These are phyloP conservation scores for Naganishia randhawae DNA, from an alignment of 768 basidiomycete genomes.

Conservation along the genomic window DNA sequence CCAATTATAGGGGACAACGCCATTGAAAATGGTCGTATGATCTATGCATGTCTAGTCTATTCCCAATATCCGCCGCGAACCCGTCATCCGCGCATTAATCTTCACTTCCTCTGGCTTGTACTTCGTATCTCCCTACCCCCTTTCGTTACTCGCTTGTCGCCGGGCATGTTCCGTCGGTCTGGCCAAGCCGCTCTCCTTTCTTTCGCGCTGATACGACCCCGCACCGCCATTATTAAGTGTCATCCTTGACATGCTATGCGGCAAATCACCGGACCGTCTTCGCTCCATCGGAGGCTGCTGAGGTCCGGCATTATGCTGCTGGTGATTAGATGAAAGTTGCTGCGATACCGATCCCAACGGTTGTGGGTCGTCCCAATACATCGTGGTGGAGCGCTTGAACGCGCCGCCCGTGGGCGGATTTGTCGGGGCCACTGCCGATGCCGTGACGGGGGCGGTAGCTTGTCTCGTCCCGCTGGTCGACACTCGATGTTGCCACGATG, in stretches of 20 bases:
- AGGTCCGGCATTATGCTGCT: not conserved
- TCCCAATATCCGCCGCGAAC: not conserved
- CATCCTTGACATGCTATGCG: constrained; percentile 15
- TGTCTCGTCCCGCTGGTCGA: not conserved
- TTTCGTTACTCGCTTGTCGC: not conserved
- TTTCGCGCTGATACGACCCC: not conserved
- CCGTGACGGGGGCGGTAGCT: not conserved
- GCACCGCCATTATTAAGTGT: constrained; percentile 4
- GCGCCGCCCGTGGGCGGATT: not conserved
- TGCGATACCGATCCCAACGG: constrained; percentile 14
- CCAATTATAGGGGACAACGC: not conserved
- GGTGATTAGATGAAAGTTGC: not conserved
- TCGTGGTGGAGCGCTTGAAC: constrained; percentile 42
- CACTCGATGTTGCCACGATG: not conserved
- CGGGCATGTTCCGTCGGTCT: not conserved
- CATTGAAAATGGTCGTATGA: not conserved
- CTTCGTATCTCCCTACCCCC: not conserved
- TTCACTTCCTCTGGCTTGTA: too few species aligned
- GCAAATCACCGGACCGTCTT: constrained; percentile 5
- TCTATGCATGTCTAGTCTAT: constrained; percentile 15
- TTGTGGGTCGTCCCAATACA: constrained; percentile 48
- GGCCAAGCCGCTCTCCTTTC: not conserved
- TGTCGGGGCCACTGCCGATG: not conserved
- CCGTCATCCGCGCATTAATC: not conserved
- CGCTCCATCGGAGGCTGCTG: constrained; percentile 6